Evolutionary conservation across 192 early-diverging fungal species (phyloP).

Genomic region (Rhizophagus clarus): DNA sequence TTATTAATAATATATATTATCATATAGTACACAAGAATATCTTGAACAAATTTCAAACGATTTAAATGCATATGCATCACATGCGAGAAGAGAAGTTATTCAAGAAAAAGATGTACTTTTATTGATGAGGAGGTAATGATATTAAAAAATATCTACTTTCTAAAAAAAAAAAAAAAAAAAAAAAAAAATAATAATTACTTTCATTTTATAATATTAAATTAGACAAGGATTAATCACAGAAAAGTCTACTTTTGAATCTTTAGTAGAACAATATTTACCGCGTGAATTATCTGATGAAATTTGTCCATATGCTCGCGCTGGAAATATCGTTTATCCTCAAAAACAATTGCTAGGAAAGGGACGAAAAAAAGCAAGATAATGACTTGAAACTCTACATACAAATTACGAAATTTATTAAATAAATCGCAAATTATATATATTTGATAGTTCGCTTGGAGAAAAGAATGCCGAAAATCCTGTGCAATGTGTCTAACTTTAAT

Average conservation of each 20-base stretch:
- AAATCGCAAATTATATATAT: too few species aligned
- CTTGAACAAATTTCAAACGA: constrained; percentile 35
- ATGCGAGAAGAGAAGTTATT: constrained; percentile 28
- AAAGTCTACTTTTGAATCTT: constrained; percentile 26
- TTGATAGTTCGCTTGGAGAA: too few species aligned
- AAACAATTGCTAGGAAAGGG: not conserved
- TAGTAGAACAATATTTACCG: constrained; percentile 33
- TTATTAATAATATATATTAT: not conserved
- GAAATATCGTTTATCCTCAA: constrained; percentile 29
- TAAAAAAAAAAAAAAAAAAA: not conserved
- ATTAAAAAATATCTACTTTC: not conserved
- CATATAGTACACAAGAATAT: constrained; percentile 32
- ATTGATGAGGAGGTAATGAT: constrained; percentile 36
- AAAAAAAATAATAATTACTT: not conserved
- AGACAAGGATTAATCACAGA: constrained; percentile 34
- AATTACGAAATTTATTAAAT: too few species aligned
- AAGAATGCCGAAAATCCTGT: too few species aligned
- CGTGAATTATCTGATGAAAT: constrained; percentile 36
- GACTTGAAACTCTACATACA: too few species aligned
- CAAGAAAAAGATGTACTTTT: constrained; percentile 31
- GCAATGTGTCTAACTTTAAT: too few species aligned
- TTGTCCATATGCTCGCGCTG: constrained; percentile 14
- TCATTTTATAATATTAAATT: not conserved
- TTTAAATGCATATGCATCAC: constrained; percentile 17
- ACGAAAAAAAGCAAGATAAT: not conserved